A percentile compares a stretch with the other conserved stretches of the same genome.
These are phyloP conservation scores for Suillus spraguei DNA, from an alignment of 768 basidiomycete species.

Conservation along the genomic window DNA sequence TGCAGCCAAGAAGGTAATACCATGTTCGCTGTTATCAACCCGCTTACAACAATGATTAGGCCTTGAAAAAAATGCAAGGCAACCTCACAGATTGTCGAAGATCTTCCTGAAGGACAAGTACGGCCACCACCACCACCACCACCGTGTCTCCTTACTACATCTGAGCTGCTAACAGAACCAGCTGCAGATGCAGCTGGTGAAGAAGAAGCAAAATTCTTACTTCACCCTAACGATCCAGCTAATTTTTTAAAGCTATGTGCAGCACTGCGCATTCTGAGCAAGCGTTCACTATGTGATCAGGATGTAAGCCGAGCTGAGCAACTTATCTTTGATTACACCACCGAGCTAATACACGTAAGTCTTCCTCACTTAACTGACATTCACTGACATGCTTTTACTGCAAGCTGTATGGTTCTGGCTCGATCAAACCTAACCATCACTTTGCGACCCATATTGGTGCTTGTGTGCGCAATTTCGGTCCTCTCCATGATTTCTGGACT, in stretches of 20 bases:
- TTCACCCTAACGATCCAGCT: not conserved
- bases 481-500: no score
- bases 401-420: no score
- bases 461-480: constrained; percentile 17
- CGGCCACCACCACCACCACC: not conserved
- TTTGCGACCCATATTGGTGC: no score
- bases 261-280: not conserved
- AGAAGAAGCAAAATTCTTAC: not conserved
- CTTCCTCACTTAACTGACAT: no score
- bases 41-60: no score
- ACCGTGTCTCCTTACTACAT: not conserved
- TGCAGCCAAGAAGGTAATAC: not conserved
- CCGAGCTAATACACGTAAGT: no score
- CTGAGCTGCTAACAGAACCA: not conserved
- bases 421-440: no score
- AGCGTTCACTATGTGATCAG: not conserved
- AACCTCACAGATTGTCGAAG: not conserved
- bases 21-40: not conserved
- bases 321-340: no score
- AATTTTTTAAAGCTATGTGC: not conserved
- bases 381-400: no score
- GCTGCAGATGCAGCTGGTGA: no score
- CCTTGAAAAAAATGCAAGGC: not conserved
- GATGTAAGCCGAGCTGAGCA: not conserved
- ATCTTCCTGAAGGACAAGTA: not conserved